Evolutionary conservation across 805 yeast genomes (phyloP).

Genomic region (Schwanniomyces yamadae): DNA sequence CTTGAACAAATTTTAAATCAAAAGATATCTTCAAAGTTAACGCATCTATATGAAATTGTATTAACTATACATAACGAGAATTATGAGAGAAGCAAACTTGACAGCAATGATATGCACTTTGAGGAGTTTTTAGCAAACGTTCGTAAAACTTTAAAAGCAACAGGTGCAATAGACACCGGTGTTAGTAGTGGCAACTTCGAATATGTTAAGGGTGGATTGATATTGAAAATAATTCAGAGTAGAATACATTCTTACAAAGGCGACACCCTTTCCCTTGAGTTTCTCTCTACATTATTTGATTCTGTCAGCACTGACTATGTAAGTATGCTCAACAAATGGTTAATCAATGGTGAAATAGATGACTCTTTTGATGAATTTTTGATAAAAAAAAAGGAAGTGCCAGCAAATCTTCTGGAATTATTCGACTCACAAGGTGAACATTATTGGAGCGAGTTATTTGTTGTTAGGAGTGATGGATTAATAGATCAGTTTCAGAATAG

Average conservation of each 20-base stretch:
- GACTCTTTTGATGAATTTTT: conserved; percentile 86
- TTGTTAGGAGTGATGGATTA: conserved; percentile 71
- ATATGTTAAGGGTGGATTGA: conserved; percentile 75
- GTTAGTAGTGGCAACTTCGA: conserved; percentile 50
- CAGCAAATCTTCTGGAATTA: conserved; percentile 21
- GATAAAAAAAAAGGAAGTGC: conserved; percentile 47
- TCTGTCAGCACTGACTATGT: conserved; percentile 64
- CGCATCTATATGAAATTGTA: conserved; percentile 58
- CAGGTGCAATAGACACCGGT: conserved; percentile 49
- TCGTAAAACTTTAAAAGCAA: conserved; percentile 38
- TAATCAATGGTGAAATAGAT: conserved; percentile 64
- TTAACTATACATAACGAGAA: conserved; percentile 51
- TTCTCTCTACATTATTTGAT: conserved; percentile 53
- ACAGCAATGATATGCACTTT: conserved; percentile 20
- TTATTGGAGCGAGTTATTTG: conserved; percentile 73
- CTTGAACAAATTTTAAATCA: conserved; percentile 43
- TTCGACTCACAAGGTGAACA: conserved; percentile 49
- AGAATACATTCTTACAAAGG: conserved; percentile 62
- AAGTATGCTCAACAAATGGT: conserved; percentile 74
- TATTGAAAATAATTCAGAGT: conserved; percentile 60
- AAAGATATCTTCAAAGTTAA: conserved; percentile 33
- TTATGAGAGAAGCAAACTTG: conserved; percentile 25
- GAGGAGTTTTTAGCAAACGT: conserved; percentile 36
- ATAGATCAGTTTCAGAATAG: conserved; percentile 59
- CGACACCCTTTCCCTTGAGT: conserved; percentile 53